Percentiles rank a stretch among this genome's conserved stretches.
These are phyloP conservation scores for Aspergillus sp. DNA, from an alignment of 2,329 filamentous ascomycete genomes.

Conservation along the genomic window DNA sequence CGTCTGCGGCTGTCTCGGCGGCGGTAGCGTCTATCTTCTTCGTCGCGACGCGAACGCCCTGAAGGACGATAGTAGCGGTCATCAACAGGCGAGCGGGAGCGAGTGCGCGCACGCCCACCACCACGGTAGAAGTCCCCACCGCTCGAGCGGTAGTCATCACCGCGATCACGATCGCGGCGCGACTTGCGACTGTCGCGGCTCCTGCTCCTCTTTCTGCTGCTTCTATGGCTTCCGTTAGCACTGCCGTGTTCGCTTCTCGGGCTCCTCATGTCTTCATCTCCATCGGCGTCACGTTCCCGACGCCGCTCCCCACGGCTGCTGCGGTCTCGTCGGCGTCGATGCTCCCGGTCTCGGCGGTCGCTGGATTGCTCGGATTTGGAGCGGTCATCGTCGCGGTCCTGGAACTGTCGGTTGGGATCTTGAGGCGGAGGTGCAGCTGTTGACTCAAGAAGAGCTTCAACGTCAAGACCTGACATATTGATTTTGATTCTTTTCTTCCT, in stretches of 20 bases:
- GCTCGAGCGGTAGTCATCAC: constrained; percentile 42
- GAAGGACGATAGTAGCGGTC: constrained; percentile 49
- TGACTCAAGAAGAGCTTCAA: constrained; percentile 84
- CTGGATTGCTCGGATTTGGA: constrained; percentile 44
- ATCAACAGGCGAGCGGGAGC: constrained; percentile 62
- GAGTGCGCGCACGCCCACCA: constrained; percentile 55
- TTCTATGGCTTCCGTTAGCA: constrained; percentile 61
- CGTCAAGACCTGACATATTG: constrained; percentile 64
- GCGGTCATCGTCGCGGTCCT: constrained; percentile 53
- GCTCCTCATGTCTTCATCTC: constrained; percentile 54
- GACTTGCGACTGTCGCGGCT: constrained; percentile 68
- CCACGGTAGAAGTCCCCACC: constrained; percentile 66
- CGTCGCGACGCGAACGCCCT: constrained; percentile 41
- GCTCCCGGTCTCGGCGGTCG: constrained; percentile 50
- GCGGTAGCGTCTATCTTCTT: constrained; percentile 42
- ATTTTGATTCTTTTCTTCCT: constrained; percentile 9
- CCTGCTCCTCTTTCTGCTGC: constrained; percentile 72
- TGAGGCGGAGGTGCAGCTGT: constrained; percentile 53
- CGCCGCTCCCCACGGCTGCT: constrained; percentile 43
- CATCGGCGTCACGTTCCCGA: constrained; percentile 45
- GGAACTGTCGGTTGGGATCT: constrained; percentile 28
- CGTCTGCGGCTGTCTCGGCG: constrained; percentile 42
- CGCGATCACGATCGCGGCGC: constrained; percentile 53
- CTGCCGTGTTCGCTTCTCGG: constrained; percentile 68
- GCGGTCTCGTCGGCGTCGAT: constrained; percentile 49